A percentile compares a stretch with the other conserved stretches of the same genome.
Conservation (phyloP, 371 early-diverging fungal species). For the Rhizopus stolonifer region DNA sequence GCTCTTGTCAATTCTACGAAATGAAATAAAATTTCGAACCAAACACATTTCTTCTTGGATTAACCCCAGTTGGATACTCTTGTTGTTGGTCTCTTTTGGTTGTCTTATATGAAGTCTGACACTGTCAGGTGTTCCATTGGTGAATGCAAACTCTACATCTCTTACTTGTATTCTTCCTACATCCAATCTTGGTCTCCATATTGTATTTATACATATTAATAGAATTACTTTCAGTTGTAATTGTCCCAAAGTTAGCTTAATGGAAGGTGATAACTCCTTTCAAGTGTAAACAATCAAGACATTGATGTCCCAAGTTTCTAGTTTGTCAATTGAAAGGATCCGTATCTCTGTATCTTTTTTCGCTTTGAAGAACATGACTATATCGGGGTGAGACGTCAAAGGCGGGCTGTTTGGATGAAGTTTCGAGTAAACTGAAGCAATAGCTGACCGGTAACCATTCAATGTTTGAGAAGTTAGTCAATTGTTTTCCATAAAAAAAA, state of each 20-base stretch:
- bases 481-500: slow-evolving; percentile 1
- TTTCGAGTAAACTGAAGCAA: slow-evolving; percentile 1
- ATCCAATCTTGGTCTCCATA: slow-evolving; percentile 10
- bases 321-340: not conserved
- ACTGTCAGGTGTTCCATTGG: not conserved
- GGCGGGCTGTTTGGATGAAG: not conserved
- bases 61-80: not conserved
- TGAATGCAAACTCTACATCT: not conserved
- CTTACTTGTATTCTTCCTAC: slow-evolving; percentile 2
- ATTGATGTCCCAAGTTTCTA: slow-evolving; percentile 4
- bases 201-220: slow-evolving; percentile 3
- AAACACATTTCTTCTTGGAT: not conserved
- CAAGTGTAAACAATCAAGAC: not conserved
- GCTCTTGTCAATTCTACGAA: not conserved
- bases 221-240: slow-evolving; percentile 5
- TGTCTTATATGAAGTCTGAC: not conserved
- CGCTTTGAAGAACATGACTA: not conserved
- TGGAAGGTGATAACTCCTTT: not conserved
- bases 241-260: slow-evolving; percentile 6
- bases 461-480: not conserved
- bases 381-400: not conserved
- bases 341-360: not conserved
- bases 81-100: slow-evolving; percentile 7
- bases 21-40: not conserved
- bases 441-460: slow-evolving; percentile 7